phyloP scores from a whole-genome alignment of 192 early-diverging fungal genomes.

The Coemansia furcata region DNA sequence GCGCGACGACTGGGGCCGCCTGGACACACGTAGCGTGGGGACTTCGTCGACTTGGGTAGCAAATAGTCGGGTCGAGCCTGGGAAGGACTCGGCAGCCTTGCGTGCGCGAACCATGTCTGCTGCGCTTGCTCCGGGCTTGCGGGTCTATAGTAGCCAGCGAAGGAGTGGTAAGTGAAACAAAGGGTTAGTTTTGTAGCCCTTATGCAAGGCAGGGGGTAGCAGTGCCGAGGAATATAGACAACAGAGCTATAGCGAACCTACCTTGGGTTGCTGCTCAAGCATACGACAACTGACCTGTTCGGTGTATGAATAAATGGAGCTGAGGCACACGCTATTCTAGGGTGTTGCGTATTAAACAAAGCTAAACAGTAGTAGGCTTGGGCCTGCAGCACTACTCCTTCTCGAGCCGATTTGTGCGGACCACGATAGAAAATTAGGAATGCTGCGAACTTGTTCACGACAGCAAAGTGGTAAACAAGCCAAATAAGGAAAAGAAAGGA shows the following conservation, averaged over 20 bases:
- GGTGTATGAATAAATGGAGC: neutral
- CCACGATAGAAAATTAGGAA: neutral
- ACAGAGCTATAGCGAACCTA: conserved; percentile 15
- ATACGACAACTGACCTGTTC: conserved; percentile 17
- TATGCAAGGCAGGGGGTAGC: neutral
- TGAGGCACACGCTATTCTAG: neutral
- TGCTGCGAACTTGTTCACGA: neutral
- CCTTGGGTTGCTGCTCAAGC: conserved; percentile 46
- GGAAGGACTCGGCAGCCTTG: conserved; percentile 44
- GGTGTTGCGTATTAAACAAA: neutral
- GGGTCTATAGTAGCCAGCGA: conserved; percentile 25
- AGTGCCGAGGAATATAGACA: neutral
- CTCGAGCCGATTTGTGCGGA: neutral
- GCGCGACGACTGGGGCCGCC: conserved; percentile 53
- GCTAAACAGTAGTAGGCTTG: neutral
- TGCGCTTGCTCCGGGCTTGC: conserved; percentile 26
- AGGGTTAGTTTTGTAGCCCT: neutral
- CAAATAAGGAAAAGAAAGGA: neutral
- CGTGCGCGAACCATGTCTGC: conserved; percentile 48
- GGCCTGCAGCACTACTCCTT: neutral
- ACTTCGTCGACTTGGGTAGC: conserved; percentile 48
- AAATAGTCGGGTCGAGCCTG: conserved; percentile 31
- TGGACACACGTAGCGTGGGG: conserved; percentile 32
- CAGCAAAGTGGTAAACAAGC: neutral
- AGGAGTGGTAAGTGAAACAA: neutral